Percentiles rank a stretch among this genome's conserved stretches.
Conservation (phyloP, 495 filamentous ascomycete genomes). For the Lasiosphaeriaceae sp. region DNA sequence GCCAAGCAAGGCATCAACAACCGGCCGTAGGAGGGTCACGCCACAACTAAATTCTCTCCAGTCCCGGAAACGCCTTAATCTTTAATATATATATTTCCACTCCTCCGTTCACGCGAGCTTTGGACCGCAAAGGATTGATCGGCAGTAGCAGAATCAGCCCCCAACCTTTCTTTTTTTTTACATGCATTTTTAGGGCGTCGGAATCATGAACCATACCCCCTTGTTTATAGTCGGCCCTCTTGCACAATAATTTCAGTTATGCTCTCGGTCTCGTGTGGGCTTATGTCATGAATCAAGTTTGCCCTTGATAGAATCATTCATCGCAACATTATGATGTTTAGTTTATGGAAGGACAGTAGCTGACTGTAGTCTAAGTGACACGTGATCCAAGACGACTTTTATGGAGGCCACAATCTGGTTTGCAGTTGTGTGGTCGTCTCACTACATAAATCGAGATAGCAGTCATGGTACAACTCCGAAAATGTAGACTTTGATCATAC, state of each 20-base stretch:
- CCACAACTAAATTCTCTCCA: background rate
- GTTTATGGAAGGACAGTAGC: too few relatives aligned
- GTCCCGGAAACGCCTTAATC: background rate
- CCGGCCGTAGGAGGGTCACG: background rate
- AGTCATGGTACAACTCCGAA: too few relatives aligned
- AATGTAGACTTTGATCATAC: too few relatives aligned
- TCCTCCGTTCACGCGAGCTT: background rate
- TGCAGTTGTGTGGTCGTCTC: too few relatives aligned
- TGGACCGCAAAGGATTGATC: background rate
- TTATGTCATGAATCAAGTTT: too few relatives aligned
- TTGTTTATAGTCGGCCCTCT: slow-evolving; percentile 3
- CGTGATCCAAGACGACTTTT: too few relatives aligned
- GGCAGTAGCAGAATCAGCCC: background rate
- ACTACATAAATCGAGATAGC: too few relatives aligned
- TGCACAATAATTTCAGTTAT: background rate
- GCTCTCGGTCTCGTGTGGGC: background rate
- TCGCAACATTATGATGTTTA: too few relatives aligned
- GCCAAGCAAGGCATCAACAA: slow-evolving; percentile 14
- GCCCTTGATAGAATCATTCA: too few relatives aligned
- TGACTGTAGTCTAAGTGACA: too few relatives aligned
- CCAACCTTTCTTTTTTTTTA: slow-evolving; percentile 1
- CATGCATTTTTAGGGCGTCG: slow-evolving; percentile 23
- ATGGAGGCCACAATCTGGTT: too few relatives aligned
- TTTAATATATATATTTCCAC: background rate
- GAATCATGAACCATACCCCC: slow-evolving; percentile 18